Base-by-base conservation (phyloP, 83 land plant species). In the Diphasiastrum complanatum region DNA sequence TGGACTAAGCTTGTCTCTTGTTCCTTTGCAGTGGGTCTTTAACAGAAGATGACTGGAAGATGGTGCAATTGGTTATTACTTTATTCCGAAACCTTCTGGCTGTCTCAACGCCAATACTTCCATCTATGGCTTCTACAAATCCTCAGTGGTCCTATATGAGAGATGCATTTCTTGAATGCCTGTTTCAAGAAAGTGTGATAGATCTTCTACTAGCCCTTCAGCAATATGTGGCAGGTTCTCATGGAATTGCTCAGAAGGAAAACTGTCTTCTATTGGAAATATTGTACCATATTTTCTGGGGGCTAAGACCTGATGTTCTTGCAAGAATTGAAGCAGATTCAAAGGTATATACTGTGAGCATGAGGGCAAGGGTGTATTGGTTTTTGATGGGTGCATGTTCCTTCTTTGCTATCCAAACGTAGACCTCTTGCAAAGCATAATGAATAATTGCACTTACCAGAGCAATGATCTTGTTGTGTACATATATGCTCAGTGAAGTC, bases 11-110 rank as follows among this genome's bases (percentile, higher is more conserved):
- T 6, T 34, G 32, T 33, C 18, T 55, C 34, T 20, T 56, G 38
- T 22, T 14, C 38, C 28, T 61, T 19, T 64, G 41, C 79, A 91
- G 97, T 49, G 85, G 65, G 31, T 43, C 74, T 35, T 75, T 86
- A 52, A 77, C 85, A 33, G 99, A 95, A 40, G 91, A 84, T 57
- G 99, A 95, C 65, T 87, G 97, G 81, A 95, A 89, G 64, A 61
- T 89, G 73, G 76, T 95, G 31, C 99, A 95, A 62, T 72, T 95
- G 61, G 80, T 95, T 45, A 78, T 95, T n/a, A 89, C 89, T 35
- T 74, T 95, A 33, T 83, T 95, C 34, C 83, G 91, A 49, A 95
- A 95, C 57, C 58, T 89, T 52, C 64, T 95, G 20, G 91, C 97
- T 5, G 41, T 95, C 11, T n/a, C 88, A 81, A 48, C 86, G 83